Evolutionary conservation across 176 grass and related monocot species (phyloP).

Genomic region (Calamus simplicifolius): DNA sequence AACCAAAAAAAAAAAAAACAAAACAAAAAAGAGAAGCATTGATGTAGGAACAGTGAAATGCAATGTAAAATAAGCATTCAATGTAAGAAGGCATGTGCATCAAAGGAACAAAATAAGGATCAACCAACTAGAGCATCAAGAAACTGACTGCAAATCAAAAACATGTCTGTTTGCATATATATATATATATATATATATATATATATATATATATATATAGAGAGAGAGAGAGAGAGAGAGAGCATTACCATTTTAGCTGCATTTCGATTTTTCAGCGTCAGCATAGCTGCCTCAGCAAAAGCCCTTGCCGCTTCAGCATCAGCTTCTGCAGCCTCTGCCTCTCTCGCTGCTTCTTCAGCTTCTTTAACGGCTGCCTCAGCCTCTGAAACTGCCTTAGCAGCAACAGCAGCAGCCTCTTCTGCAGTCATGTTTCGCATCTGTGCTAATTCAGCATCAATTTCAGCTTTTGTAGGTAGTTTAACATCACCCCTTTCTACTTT

Average conservation of each 20-base stretch:
- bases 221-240: not conserved
- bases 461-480: slow-evolving; percentile 36
- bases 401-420: slow-evolving; percentile 67
- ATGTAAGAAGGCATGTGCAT: too few relatives aligned
- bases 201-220: too few relatives aligned
- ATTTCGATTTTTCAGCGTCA: slow-evolving; percentile 54
- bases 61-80: too few relatives aligned
- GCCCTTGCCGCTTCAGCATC: slow-evolving; percentile 55
- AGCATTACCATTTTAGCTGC: slow-evolving; percentile 31
- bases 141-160: not conserved
- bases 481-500: slow-evolving; percentile 15
- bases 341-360: slow-evolving; percentile 73
- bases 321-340: slow-evolving; percentile 62
- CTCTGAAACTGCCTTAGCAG: slow-evolving; percentile 80
- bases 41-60: too few relatives aligned
- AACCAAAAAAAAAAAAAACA: too few relatives aligned
- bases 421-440: slow-evolving; percentile 46
- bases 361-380: slow-evolving; percentile 62
- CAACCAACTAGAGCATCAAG: too few relatives aligned
- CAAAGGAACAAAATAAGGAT: too few relatives aligned
- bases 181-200: too few relatives aligned
- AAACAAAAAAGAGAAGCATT: too few relatives aligned
- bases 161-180: not conserved
- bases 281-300: slow-evolving; percentile 58
- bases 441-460: slow-evolving; percentile 49